Conservation (phyloP, 305 asterid genomes). For the Solanum hybrid region DNA sequence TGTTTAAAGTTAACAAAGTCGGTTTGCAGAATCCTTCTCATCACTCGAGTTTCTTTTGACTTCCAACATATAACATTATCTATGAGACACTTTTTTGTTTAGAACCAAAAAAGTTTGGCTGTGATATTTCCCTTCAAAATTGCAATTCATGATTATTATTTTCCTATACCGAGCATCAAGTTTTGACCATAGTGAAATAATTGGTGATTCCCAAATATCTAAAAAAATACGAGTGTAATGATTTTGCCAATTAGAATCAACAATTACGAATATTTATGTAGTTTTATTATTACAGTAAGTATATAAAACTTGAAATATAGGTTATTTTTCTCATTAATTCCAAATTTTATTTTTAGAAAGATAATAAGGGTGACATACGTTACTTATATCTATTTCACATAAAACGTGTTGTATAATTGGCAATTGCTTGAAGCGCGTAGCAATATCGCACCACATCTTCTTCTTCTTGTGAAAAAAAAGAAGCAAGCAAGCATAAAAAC, state of each 20-base stretch:
- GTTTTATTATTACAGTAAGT: neutral
- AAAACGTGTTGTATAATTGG: neutral
- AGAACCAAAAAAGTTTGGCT: neutral
- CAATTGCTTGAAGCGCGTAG: neutral
- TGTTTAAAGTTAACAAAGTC: neutral
- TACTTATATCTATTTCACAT: neutral
- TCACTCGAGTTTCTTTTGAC: neutral
- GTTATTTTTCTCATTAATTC: neutral
- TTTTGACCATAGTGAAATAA: neutral
- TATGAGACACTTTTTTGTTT: neutral
- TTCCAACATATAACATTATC: neutral
- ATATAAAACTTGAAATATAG: neutral
- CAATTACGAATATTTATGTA: neutral
- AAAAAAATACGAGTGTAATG: neutral
- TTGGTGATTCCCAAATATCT: neutral
- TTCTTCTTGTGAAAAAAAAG: neutral
- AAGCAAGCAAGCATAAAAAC: neutral
- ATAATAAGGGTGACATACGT: neutral
- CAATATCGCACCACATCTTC: conserved; percentile 8
- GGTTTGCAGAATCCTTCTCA: neutral
- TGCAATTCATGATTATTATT: too few species aligned
- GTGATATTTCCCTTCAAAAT: neutral
- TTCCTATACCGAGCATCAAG: too few species aligned
- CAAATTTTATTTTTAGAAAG: neutral
- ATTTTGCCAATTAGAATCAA: neutral